Base-by-base conservation (phyloP, 495 filamentous ascomycete genomes). In the Letharia lupina region DNA sequence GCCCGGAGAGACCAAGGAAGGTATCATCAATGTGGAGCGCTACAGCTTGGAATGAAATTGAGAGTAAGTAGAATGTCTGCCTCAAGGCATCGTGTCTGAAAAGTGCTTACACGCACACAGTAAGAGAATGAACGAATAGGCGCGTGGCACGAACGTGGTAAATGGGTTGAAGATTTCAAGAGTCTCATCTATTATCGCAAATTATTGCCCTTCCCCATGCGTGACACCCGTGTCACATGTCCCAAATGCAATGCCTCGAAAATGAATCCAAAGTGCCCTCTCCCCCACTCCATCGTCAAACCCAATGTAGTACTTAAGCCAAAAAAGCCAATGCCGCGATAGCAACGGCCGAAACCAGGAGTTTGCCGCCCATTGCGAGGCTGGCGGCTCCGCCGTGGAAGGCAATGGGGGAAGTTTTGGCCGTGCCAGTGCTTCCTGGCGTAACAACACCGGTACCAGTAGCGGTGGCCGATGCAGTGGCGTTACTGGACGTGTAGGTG, bases 291-390 rank as follows among this genome's bases (percentile, higher is more conserved):
- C 5, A 47, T 47, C 54, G 4, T 37, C 54, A 37, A 37, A 20
- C 0, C 54, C 31, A 37, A 11, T 57, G 31, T 20, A 37, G 33
- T 37, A 8, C 20, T 20, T 57, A 57, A 6, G 33, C 31, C 54
- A 65, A 40, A 42, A 65, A 47, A 37, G 56, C 54, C 23, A 65
- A 20, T 12, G 41, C 63, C 12, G 42, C 63, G 41, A 65, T 42
- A 40, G 31, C 63, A 42, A 58, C 63, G n/a, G 45, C 56, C 11
- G 28, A 50, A 0, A 58, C 63, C 11, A 65, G 40, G 6, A 65
- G 31, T 12, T 65, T 65, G 54, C 63, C 58, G 28, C 63, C 63
- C 16, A 45, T 23, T 7, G 63, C 63, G 12, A 65, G 63, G 15
- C 9, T 33, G 5, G 33, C 45, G 20, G 63, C 63, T 37, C 63